Percentiles rank a stretch among this genome's conserved stretches.
Evolutionary conservation across 2,329 filamentous ascomycete genomes (phyloP).

Genomic region (Dryadomyces sulphureus): DNA sequence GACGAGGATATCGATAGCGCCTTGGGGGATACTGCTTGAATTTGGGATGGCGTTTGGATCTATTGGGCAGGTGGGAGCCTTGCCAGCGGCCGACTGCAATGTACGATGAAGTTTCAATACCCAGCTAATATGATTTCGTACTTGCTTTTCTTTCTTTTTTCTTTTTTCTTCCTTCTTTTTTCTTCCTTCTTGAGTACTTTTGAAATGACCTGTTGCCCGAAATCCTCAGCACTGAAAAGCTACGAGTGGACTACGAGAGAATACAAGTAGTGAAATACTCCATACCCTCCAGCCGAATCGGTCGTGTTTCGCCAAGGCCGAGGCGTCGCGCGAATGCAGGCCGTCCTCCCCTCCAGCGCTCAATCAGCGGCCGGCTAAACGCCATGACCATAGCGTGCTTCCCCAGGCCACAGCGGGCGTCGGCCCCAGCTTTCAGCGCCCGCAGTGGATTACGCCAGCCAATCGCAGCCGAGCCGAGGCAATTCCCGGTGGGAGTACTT

Average conservation of each 20-base stretch:
- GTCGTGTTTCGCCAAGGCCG: too few relatives aligned
- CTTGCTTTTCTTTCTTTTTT: neutral
- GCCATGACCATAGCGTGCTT: neutral
- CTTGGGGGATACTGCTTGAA: too few relatives aligned
- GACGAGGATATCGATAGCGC: too few relatives aligned
- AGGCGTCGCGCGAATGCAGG: too few relatives aligned
- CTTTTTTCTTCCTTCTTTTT: neutral
- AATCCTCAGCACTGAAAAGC: neutral
- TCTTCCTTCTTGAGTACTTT: neutral
- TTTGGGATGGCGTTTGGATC: too few relatives aligned
- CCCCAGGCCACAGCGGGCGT: neutral
- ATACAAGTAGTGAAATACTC: neutral
- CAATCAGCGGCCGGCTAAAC: conserved; percentile 6
- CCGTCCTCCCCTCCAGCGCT: neutral
- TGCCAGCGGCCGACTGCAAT: too few relatives aligned
- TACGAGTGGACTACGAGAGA: neutral
- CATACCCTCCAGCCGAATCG: too few relatives aligned
- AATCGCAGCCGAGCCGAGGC: conserved; percentile 1
- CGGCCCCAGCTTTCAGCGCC: neutral
- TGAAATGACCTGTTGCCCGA: neutral
- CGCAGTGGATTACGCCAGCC: neutral
- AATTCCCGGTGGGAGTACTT: too few relatives aligned
- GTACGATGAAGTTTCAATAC: neutral
- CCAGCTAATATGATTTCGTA: neutral
- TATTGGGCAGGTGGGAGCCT: too few relatives aligned